Evolutionary conservation across 768 basidiomycete genomes (phyloP).

Genomic region (Trichaptum fuscoviolaceum): DNA sequence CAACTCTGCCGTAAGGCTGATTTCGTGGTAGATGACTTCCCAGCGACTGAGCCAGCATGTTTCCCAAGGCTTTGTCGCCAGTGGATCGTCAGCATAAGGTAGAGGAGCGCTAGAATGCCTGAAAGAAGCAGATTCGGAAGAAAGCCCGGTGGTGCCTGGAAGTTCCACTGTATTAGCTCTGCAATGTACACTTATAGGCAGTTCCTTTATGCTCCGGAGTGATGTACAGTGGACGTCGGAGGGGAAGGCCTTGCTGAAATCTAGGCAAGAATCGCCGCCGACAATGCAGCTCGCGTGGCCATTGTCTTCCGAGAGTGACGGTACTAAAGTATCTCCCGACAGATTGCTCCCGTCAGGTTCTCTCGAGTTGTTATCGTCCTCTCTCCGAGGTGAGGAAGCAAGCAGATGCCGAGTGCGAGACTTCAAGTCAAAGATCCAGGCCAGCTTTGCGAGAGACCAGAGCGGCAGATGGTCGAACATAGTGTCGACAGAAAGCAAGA

Average conservation of each 20-base stretch:
- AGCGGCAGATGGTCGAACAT: not conserved
- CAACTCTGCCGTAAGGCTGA: not conserved
- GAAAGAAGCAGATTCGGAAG: conserved; percentile 1
- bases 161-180: not conserved
- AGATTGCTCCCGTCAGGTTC: conserved; percentile 1
- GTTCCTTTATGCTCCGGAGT: not conserved
- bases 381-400: not conserved
- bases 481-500: conserved; percentile 5
- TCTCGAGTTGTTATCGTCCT: not conserved
- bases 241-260: not conserved
- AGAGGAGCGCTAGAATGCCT: not conserved
- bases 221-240: not conserved
- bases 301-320: conserved; percentile 1
- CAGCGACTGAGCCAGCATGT: not conserved
- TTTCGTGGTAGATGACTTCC: not conserved
- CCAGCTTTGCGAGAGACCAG: conserved; percentile 1
- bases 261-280: not conserved
- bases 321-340: conserved; percentile 1
- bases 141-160: not conserved
- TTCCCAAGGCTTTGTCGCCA: not conserved
- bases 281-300: not conserved
- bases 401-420: not conserved
- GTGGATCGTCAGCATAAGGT: not conserved
- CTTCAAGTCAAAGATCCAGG: not conserved
- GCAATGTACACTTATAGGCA: not conserved